A percentile compares a stretch with the other conserved stretches of the same genome.
These are phyloP conservation scores for Marasmius sp. DNA, from an alignment of 1,284 basidiomycete species.

Conservation along the genomic window DNA sequence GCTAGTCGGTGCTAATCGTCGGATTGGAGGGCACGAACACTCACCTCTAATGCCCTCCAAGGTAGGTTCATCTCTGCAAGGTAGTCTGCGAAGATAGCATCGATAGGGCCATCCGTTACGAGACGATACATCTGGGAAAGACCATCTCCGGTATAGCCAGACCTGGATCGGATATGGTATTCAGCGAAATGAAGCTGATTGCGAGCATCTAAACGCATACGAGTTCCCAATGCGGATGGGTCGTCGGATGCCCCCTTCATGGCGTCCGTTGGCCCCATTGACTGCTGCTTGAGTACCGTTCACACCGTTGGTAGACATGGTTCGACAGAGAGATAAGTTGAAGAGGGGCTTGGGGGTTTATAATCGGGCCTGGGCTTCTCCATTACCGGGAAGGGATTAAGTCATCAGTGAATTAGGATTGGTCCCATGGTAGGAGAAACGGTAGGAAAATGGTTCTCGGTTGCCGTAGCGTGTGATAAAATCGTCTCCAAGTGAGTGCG, in stretches of 20 bases:
- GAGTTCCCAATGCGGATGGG: slow-evolving; percentile 4
- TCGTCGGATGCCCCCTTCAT: not conserved
- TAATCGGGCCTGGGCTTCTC: too few species aligned
- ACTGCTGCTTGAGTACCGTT: not conserved
- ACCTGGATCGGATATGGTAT: not conserved
- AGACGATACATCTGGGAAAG: slow-evolving; percentile 8
- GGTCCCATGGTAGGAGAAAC: not conserved
- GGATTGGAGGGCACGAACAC: not conserved
- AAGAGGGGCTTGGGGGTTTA: not conserved
- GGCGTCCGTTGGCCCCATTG: not conserved
- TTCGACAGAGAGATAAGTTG: not conserved
- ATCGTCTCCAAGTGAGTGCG: too few species aligned
- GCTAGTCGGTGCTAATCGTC: not conserved
- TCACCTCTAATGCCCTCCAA: slow-evolving; percentile 9
- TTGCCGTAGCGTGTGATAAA: too few species aligned
- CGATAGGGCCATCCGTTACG: slow-evolving; percentile 18
- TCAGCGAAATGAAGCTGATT: not conserved
- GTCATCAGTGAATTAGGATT: not conserved
- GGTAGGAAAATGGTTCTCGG: too few species aligned
- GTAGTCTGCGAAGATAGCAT: slow-evolving; percentile 23
- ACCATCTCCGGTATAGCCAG: slow-evolving; percentile 14
- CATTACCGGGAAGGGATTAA: not conserved
- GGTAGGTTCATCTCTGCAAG: slow-evolving; percentile 22
- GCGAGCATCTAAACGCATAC: not conserved
- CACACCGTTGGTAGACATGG: not conserved